A percentile compares a stretch with the other conserved stretches of the same genome.
These are phyloP conservation scores for Amanita thiersii DNA, from an alignment of 768 basidiomycete species.

Conservation along the genomic window DNA sequence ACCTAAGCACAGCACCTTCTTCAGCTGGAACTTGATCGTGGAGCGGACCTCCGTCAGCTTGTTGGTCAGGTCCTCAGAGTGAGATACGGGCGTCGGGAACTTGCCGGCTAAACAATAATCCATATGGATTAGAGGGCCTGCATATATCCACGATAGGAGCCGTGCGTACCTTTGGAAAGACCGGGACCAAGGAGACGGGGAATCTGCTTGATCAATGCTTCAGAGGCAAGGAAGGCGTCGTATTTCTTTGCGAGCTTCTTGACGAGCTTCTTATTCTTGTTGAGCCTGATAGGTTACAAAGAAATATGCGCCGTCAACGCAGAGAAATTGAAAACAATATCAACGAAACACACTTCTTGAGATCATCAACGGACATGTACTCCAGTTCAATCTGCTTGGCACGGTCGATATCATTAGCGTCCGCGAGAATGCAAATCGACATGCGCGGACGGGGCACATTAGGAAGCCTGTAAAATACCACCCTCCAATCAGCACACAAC, in stretches of 20 bases:
- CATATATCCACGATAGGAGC: background rate
- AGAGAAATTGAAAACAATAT: background rate
- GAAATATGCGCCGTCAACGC: background rate
- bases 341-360: constrained; percentile 77
- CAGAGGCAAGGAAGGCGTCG: constrained; percentile 97
- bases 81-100: constrained; percentile 96
- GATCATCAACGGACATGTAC: constrained; percentile 99
- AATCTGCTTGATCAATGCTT: constrained; percentile 98
- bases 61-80: constrained; percentile 80
- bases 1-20: constrained; percentile 98
- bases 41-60: constrained; percentile 95
- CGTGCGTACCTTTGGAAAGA: constrained; percentile 91
- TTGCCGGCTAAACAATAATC: constrained; percentile 66
- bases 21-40: constrained; percentile 99
- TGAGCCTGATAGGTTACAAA: too few relatives aligned
- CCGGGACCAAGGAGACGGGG: constrained; percentile 99
- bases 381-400: constrained; percentile 97
- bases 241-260: constrained; percentile 99
- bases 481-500: background rate
- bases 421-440: constrained; percentile 99
- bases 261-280: constrained; percentile 99
- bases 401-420: constrained; percentile 97
- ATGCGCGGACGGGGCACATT: constrained; percentile 97
- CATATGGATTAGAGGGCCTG: background rate
- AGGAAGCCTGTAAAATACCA: constrained; percentile 58